Percentiles rank a stretch among this genome's conserved stretches.
phyloP scores from a whole-genome alignment of 2,329 filamentous ascomycete species.

The Venturia aucupariae region DNA sequence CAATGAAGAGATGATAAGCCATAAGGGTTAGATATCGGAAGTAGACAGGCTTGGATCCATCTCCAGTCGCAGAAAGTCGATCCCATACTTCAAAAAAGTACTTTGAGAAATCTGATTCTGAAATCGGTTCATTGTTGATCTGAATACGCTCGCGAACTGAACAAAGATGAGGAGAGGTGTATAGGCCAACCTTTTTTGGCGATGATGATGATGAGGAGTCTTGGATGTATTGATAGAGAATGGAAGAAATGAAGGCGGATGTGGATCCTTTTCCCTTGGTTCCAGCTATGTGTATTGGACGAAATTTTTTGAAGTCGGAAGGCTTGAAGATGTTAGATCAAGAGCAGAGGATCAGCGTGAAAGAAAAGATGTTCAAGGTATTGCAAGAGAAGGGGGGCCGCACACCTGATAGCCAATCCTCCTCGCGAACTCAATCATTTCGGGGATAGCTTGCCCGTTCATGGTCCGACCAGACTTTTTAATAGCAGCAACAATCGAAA shows the following conservation, averaged over 20 bases:
- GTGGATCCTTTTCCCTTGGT: conserved; percentile 94
- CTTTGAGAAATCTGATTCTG: conserved; percentile 57
- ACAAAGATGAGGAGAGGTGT: conserved; percentile 77
- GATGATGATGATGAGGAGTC: conserved; percentile 25
- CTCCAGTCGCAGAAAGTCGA: conserved; percentile 32
- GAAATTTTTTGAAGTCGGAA: conserved; percentile 50
- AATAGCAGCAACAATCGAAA: conserved; percentile 65
- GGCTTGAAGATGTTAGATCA: conserved; percentile 35
- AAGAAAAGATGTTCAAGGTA: not conserved
- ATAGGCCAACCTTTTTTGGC: conserved; percentile 58
- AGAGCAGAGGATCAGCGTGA: not conserved
- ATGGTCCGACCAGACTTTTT: conserved; percentile 63
- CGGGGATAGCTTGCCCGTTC: conserved; percentile 68
- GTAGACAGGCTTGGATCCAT: conserved; percentile 70
- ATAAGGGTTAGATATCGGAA: conserved; percentile 87
- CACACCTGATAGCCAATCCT: conserved; percentile 67
- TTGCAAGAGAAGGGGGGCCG: conserved; percentile 20
- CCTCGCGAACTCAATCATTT: conserved; percentile 69
- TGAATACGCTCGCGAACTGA: conserved; percentile 78
- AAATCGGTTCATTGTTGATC: conserved; percentile 63
- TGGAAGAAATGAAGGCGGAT: conserved; percentile 71
- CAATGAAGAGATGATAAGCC: conserved; percentile 73
- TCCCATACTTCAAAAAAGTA: conserved; percentile 87
- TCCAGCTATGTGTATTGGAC: conserved; percentile 74
- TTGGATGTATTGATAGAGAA: conserved; percentile 54